These are phyloP conservation scores for Phytophthora cryptogea DNA, from an alignment of 352 stramenopile species.

Conservation along the genomic window DNA sequence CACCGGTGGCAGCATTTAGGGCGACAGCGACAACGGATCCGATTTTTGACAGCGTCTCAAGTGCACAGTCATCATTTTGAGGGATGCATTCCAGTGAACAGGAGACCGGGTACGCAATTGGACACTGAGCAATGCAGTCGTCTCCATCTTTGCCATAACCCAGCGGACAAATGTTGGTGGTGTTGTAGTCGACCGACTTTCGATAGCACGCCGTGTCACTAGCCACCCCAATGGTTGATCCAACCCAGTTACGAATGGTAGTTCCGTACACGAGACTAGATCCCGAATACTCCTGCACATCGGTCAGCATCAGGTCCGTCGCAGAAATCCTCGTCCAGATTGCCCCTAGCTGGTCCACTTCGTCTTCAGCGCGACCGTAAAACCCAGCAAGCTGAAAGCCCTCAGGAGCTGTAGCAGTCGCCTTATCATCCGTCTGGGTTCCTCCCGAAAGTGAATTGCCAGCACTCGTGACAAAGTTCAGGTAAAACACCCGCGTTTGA, in stretches of 20 bases:
- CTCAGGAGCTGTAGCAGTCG: conserved; percentile 15
- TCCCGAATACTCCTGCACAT: conserved; percentile 5
- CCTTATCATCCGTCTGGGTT: conserved; percentile 23
- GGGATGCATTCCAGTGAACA: conserved; percentile 51
- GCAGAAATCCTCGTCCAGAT: conserved; percentile 35
- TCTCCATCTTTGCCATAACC: conserved; percentile 26
- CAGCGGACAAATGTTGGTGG: conserved; percentile 31
- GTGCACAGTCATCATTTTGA: conserved; percentile 35
- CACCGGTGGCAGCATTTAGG: conserved; percentile 28
- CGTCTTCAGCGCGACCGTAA: conserved; percentile 24
- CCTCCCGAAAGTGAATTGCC: conserved; percentile 29
- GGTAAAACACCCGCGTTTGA: conserved; percentile 30
- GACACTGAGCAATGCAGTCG: conserved; percentile 36
- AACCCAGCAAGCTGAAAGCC: conserved; percentile 28
- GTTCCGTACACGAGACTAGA: conserved; percentile 19
- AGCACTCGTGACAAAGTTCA: conserved; percentile 25
- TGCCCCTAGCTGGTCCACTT: conserved; percentile 32
- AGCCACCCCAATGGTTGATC: conserved; percentile 19
- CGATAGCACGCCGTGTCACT: conserved; percentile 32
- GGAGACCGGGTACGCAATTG: conserved; percentile 35
- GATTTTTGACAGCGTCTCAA: conserved; percentile 33
- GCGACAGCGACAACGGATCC: conserved; percentile 28
- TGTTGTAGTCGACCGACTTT: conserved; percentile 27
- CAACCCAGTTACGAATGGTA: conserved; percentile 32
- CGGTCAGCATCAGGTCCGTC: conserved; percentile 13